These are phyloP conservation scores for Colletotrichum sp. DNA, from an alignment of 2,329 filamentous ascomycete species.

Conservation along the genomic window DNA sequence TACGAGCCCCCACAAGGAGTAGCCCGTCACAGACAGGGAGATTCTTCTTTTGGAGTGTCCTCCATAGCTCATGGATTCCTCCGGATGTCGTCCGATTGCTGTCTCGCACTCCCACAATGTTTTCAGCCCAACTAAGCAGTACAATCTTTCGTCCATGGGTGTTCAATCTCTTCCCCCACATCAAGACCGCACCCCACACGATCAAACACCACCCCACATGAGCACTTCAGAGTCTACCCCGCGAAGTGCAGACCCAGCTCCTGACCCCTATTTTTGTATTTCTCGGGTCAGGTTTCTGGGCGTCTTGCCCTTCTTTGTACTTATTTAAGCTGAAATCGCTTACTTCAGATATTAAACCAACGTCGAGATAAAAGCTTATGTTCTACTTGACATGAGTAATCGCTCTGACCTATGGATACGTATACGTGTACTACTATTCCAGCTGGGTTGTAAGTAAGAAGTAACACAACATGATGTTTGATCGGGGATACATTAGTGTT, in stretches of 20 bases:
- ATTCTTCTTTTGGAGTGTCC: too few relatives aligned
- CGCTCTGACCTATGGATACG: too few relatives aligned
- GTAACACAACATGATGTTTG: too few relatives aligned
- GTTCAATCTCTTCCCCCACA: neutral
- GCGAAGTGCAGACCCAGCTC: neutral
- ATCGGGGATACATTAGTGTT: too few relatives aligned
- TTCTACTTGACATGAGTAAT: too few relatives aligned
- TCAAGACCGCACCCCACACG: neutral
- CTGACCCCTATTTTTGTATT: too few relatives aligned
- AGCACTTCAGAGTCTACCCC: neutral
- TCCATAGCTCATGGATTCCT: neutral
- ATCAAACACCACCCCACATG: neutral
- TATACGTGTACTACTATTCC: too few relatives aligned
- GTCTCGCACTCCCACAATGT: neutral
- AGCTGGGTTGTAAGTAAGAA: too few relatives aligned
- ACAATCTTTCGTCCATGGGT: neutral
- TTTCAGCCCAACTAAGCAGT: neutral
- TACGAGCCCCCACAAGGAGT: neutral
- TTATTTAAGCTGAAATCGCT: too few relatives aligned
- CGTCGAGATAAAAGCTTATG: rapidly evolving
- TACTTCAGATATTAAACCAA: too few relatives aligned
- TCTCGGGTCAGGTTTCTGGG: too few relatives aligned
- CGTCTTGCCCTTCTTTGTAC: too few relatives aligned
- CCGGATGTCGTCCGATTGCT: neutral
- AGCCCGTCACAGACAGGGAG: neutral